Conservation (phyloP, 441 rosid genomes). For the Jatropha multifida region DNA sequence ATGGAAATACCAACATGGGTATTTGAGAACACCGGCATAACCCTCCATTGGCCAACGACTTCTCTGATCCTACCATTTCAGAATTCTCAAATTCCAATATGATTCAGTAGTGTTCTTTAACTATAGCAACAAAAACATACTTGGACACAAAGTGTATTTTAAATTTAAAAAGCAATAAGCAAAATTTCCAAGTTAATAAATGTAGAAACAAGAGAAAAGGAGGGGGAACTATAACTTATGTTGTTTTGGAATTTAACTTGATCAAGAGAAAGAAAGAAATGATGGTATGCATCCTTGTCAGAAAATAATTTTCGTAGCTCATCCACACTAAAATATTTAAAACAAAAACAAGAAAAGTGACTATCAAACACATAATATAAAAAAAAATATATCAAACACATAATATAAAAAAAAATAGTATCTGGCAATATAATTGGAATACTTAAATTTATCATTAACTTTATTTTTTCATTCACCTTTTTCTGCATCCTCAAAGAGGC, state of each 20-base stretch:
- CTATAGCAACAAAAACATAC: not conserved
- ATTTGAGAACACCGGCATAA: not conserved
- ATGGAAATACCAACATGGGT: not conserved
- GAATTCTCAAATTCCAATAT: not conserved
- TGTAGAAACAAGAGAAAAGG: not conserved
- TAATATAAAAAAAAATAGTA: not conserved
- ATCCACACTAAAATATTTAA: conserved; percentile 51
- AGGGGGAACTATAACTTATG: conserved; percentile 39
- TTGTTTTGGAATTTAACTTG: conserved; percentile 82
- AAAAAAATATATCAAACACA: too few relatives aligned
- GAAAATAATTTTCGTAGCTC: conserved; percentile 81
- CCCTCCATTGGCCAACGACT: not conserved
- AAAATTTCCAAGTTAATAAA: not conserved
- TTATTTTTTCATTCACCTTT: too few relatives aligned
- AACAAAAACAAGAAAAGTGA: conserved; percentile 16
- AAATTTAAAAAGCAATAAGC: not conserved
- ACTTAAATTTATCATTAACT: not conserved
- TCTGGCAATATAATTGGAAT: not conserved
- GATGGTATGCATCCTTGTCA: conserved; percentile 84
- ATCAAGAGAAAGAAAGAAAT: conserved; percentile 73
- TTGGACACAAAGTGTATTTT: not conserved
- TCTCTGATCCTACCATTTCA: not conserved
- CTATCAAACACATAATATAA: conserved; percentile 7
- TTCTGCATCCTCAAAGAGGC: not conserved
- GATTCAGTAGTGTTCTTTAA: not conserved